Percentiles rank a stretch among this genome's conserved stretches.
Evolutionary conservation across 306 rosid genomes (phyloP).

Genomic region (Ormosia semicastrata): DNA sequence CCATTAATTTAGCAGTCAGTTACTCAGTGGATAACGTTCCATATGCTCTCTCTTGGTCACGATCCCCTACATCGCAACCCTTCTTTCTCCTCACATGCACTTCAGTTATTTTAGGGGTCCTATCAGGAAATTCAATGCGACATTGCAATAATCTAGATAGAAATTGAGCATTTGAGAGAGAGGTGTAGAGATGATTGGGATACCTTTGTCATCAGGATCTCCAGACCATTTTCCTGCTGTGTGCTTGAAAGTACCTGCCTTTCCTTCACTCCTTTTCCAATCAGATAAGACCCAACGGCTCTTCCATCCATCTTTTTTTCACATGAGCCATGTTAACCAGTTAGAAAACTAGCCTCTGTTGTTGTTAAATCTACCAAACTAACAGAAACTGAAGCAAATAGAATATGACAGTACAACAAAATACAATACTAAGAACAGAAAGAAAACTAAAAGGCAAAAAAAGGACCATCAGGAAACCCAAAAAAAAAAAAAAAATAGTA

Average conservation of each 20-base stretch:
- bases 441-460: too few species aligned
- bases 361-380: not conserved
- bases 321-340: not conserved
- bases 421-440: too few species aligned
- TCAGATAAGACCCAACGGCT: constrained; percentile 76
- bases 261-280: constrained; percentile 85
- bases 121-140: not conserved
- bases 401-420: too few species aligned
- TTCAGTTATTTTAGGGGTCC: too few species aligned
- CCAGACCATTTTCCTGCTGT: constrained; percentile 81
- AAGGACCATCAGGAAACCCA: too few species aligned
- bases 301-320: constrained; percentile 64
- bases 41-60: too few species aligned
- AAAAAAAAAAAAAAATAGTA: too few species aligned
- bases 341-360: not conserved
- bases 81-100: too few species aligned
- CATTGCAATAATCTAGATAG: not conserved
- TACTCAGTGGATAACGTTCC: too few species aligned
- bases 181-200: not conserved
- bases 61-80: too few species aligned
- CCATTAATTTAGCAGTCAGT: too few species aligned
- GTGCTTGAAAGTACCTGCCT: constrained; percentile 70
- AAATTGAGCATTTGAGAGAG: not conserved
- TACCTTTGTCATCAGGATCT: constrained; percentile 82
- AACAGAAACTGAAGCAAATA: not conserved